Conservation (phyloP, 2,329 filamentous ascomycete species). For the Cercospora citrullina region DNA sequence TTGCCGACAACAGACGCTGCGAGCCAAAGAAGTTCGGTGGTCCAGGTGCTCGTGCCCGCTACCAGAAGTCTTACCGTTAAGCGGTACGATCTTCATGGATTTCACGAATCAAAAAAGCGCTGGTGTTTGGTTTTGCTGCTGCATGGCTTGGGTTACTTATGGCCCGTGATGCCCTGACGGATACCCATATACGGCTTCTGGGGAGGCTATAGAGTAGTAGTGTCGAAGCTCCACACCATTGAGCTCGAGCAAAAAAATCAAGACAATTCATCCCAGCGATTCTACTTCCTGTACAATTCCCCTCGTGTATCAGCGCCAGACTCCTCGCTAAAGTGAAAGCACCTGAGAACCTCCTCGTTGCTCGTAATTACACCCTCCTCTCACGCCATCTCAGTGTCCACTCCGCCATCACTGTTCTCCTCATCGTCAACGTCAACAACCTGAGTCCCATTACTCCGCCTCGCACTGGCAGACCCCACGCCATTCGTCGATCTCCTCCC, state of each 20-base stretch:
- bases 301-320: constrained; percentile 12
- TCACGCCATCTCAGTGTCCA: constrained; percentile 16
- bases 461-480: constrained; percentile 11
- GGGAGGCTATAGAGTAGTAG: constrained; percentile 14
- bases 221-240: constrained; percentile 6
- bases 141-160: constrained; percentile 16
- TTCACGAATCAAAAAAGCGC: constrained; percentile 16
- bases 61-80: constrained; percentile 99
- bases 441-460: constrained; percentile 22
- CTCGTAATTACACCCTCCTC: neutral
- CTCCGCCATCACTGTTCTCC: constrained; percentile 26
- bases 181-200: constrained; percentile 14
- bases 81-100: constrained; percentile 26
- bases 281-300: neutral
- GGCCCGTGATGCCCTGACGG: constrained; percentile 11
- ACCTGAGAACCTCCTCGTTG: neutral
- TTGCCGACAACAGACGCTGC: constrained; percentile 97
- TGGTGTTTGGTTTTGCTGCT: constrained; percentile 16
- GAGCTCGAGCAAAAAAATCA: constrained; percentile 12
- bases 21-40: constrained; percentile 98
- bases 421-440: constrained; percentile 21
- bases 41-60: constrained; percentile 91
- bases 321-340: constrained; percentile 20
- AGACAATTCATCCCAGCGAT: constrained; percentile 14
- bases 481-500: constrained; percentile 26